phyloP scores from a whole-genome alignment of 345 rosid species.

The Citrus australasica region DNA sequence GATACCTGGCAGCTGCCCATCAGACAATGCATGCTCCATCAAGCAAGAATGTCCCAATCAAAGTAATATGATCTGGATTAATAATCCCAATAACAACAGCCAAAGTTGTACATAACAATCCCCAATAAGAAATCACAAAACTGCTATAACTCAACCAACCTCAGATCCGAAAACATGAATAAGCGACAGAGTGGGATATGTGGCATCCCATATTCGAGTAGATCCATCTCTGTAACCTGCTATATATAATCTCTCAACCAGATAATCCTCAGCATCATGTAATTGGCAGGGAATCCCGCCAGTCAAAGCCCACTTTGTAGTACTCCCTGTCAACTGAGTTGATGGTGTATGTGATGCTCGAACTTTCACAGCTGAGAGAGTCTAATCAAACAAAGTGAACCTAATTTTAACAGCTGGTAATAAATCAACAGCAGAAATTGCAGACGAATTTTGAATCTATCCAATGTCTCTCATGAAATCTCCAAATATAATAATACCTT shows the following conservation, averaged over 20 bases:
- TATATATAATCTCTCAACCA: constrained; percentile 62
- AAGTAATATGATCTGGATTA: constrained; percentile 2
- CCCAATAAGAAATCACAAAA: constrained; percentile 18
- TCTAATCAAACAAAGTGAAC: constrained; percentile 40
- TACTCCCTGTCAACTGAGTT: constrained; percentile 26
- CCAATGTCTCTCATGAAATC: not conserved
- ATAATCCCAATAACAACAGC: constrained; percentile 4
- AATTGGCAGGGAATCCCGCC: constrained; percentile 69
- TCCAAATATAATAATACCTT: constrained; percentile 41
- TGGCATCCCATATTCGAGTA: constrained; percentile 79
- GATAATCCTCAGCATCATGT: constrained; percentile 35
- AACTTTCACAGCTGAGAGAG: constrained; percentile 51
- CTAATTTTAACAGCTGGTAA: constrained; percentile 16
- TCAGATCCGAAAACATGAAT: constrained; percentile 48
- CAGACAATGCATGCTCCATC: constrained; percentile 4
- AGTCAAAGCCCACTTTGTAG: constrained; percentile 71
- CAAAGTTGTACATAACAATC: not conserved
- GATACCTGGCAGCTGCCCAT: constrained; percentile 47
- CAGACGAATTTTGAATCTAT: not conserved
- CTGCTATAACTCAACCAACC: constrained; percentile 34
- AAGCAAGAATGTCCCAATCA: constrained; percentile 4
- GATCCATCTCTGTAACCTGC: constrained; percentile 91
- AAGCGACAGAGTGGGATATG: constrained; percentile 57
- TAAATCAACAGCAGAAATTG: not conserved
- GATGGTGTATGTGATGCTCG: constrained; percentile 34